A percentile compares a stretch with the other conserved stretches of the same genome.
Conservation (phyloP, 805 yeast genomes). For the Dipodascopsis tothii region DNA sequence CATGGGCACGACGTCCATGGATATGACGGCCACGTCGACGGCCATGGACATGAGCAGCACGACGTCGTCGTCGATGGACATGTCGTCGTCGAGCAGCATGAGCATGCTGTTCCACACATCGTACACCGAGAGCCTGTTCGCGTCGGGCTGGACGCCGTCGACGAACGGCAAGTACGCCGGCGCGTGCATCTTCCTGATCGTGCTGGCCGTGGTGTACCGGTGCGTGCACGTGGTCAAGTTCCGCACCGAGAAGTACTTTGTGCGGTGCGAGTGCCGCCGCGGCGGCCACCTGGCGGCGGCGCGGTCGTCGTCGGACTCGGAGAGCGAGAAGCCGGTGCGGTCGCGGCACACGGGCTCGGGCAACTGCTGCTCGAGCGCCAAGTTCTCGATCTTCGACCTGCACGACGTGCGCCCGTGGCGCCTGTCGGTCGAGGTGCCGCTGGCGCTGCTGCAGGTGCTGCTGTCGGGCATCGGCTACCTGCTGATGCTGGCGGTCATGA, state of each 20-base stretch:
- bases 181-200: slow-evolving; percentile 27
- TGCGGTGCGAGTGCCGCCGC: no score
- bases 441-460: slow-evolving; percentile 20
- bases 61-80: slow-evolving; percentile 1
- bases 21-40: slow-evolving; percentile 1
- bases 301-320: no score
- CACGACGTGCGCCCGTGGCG: slow-evolving; percentile 22
- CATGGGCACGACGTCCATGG: slow-evolving; percentile 6
- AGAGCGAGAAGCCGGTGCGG: no score
- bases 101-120: slow-evolving; percentile 26
- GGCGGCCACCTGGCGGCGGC: no score
- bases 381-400: slow-evolving; percentile 4
- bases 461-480: slow-evolving; percentile 21
- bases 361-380: slow-evolving; percentile 1
- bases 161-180: slow-evolving; percentile 28
- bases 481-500: slow-evolving; percentile 29
- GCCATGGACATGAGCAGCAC: slow-evolving; percentile 1
- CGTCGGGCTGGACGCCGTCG: slow-evolving; percentile 26
- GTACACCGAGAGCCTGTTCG: slow-evolving; percentile 21
- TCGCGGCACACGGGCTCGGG: no score
- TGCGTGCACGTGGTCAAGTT: slow-evolving; percentile 17
- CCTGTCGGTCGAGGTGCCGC: slow-evolving; percentile 23
- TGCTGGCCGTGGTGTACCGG: slow-evolving; percentile 25
- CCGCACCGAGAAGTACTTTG: slow-evolving; percentile 12
- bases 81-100: slow-evolving; percentile 20